These are phyloP conservation scores for Trypanosoma melophagium DNA, from an alignment of 208 protist species.

Conservation along the genomic window DNA sequence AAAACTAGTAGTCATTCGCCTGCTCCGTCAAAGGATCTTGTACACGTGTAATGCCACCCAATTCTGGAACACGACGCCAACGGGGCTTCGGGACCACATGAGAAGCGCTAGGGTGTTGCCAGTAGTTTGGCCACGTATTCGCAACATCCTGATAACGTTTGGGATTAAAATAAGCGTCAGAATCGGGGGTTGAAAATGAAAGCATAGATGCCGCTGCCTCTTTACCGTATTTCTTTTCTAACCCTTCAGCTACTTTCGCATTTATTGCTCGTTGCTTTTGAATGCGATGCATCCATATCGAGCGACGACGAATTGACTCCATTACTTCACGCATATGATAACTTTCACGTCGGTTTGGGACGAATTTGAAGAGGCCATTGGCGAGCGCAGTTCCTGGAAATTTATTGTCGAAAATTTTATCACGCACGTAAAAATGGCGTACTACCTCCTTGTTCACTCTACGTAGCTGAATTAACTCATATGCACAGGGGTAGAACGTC, in stretches of 20 bases:
- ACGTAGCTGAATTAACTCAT: conserved; percentile 80
- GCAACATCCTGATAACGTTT: conserved; percentile 46
- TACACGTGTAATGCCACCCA: conserved; percentile 89
- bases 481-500: conserved; percentile 74
- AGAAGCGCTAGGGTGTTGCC: conserved; percentile 76
- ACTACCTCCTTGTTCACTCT: conserved; percentile 72
- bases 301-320: conserved; percentile 75
- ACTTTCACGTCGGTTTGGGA: conserved; percentile 65
- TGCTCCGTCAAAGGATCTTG: conserved; percentile 46
- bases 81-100: conserved; percentile 82
- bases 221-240: conserved; percentile 33
- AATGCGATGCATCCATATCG: conserved; percentile 82
- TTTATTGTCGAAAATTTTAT: conserved; percentile 91
- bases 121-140: conserved; percentile 88
- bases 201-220: conserved; percentile 36
- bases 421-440: conserved; percentile 72
- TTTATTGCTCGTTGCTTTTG: conserved; percentile 83
- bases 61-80: conserved; percentile 71
- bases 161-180: conserved; percentile 81
- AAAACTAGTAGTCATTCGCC: conserved; percentile 62
- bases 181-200: conserved; percentile 66
- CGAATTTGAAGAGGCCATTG: conserved; percentile 89
- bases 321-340: conserved; percentile 82
- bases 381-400: conserved; percentile 71
- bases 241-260: conserved; percentile 38